Evolutionary conservation across 345 rosid genomes (phyloP), one percentile per base, ranked within the genome.

Genomic region (Populus deltoides): DNA sequence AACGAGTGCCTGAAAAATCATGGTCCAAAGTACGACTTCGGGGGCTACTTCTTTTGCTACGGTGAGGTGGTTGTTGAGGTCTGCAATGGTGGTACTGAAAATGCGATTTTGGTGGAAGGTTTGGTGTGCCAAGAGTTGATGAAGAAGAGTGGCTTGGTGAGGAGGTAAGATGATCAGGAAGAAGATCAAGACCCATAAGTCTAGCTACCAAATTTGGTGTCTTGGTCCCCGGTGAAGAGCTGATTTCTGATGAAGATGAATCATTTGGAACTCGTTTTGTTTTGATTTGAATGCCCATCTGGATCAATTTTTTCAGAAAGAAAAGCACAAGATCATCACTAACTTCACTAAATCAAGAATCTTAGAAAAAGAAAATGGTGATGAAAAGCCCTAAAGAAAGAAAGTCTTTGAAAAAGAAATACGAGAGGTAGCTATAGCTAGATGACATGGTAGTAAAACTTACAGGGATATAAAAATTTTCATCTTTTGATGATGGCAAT

Each of bases 141-240:
- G 88, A 78, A 25, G 85, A 78, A 63, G 90, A 85, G 17, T 27
- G 25, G 39, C 39, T 63, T 9, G 95, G 87, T 29, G 93, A 90
- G 79, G 66, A 79, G 68, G 47, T 76, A 24, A 59, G 65, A 24
- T 79, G 79, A 27, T 89, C 96, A 2, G 99, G 97, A 67, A 91
- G 92, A 80, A 91, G 88, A 68, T 95, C 99, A 24, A 95, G 97
- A 65, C 99, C 99, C 99, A 95, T 95, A 35, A 95, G 91, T 71
- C 98, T 86, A 22, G 98, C 99, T 0, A 95, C 96, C 62, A 95
- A 83, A 68, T 84, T 93, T 38, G 99, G 99, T 25, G 97, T 90
- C 85, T 88, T 92, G 80, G 90, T 83, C 17, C 89, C 87, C 9
- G 98, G 96, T 29, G 99, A 92, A 75, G 86, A 76, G 87, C 85